Conservation (phyloP, 2,329 filamentous ascomycete species). For the Colletotrichum cuscutae region DNA sequence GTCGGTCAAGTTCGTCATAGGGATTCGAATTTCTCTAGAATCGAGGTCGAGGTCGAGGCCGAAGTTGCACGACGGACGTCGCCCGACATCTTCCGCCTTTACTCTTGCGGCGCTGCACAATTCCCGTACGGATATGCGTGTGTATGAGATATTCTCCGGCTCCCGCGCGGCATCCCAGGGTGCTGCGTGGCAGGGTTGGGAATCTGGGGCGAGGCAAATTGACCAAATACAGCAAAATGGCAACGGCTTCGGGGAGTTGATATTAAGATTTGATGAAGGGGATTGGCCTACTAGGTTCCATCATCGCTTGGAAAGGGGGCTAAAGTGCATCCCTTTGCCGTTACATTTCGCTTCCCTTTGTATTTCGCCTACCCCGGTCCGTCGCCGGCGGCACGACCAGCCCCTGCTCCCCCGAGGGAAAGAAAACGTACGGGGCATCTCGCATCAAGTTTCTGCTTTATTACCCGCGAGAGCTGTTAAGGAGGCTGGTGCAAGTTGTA, state of each 20-base stretch:
- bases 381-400: constrained; percentile 1
- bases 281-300: constrained; percentile 3
- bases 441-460: constrained; percentile 14
- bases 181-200: neutral
- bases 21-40: neutral
- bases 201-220: constrained; percentile 13
- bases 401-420: neutral
- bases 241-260: neutral
- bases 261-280: constrained; percentile 17
- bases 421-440: neutral
- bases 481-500: neutral
- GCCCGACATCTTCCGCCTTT: neutral
- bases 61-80: constrained; percentile 19
- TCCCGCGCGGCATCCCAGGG: constrained; percentile 15
- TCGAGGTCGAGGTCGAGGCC: neutral
- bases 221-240: neutral
- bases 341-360: constrained; percentile 24
- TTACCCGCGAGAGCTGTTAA: constrained; percentile 1
- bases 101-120: neutral
- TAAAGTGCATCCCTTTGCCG: constrained; percentile 10
- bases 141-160: constrained; percentile 21
- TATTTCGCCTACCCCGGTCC: constrained; percentile 30
- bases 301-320: constrained; percentile 13
- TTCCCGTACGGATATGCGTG: constrained; percentile 6
- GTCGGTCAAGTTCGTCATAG: constrained; percentile 4